Evolutionary conservation across 306 rosid species (phyloP).

Genomic region (Morella rubra): DNA sequence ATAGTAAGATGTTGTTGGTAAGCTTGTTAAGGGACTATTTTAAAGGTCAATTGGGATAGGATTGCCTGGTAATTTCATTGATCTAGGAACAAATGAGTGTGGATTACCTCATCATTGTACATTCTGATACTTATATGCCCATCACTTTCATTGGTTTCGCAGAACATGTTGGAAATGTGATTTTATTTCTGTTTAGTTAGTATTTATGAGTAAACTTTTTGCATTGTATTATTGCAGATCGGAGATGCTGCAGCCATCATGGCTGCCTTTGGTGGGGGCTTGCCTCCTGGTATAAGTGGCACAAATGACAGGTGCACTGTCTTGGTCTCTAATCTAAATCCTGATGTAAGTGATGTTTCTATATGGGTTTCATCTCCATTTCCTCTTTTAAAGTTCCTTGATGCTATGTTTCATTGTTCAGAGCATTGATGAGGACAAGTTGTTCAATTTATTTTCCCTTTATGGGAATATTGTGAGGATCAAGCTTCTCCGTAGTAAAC

Average conservation of each 20-base stretch:
- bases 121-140: neutral
- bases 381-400: neutral
- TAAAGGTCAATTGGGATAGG: neutral
- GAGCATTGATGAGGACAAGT: slow-evolving; percentile 95
- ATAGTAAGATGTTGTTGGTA: neutral
- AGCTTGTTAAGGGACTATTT: neutral
- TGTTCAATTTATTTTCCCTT: slow-evolving; percentile 92
- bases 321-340: slow-evolving; percentile 84
- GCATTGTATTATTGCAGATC: slow-evolving; percentile 50
- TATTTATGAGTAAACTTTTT: neutral
- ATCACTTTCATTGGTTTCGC: neutral
- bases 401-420: slow-evolving; percentile 25
- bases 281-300: slow-evolving; percentile 97
- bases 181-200: neutral
- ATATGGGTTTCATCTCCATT: slow-evolving; percentile 22
- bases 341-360: slow-evolving; percentile 63
- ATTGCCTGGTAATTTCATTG: neutral
- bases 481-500: slow-evolving; percentile 90
- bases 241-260: slow-evolving; percentile 88
- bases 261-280: slow-evolving; percentile 90
- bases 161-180: slow-evolving; percentile 7
- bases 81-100: too few species aligned
- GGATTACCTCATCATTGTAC: neutral
- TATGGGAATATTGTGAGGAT: slow-evolving; percentile 95
- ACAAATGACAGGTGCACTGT: slow-evolving; percentile 96